These are phyloP conservation scores for Cornus suecica DNA, from an alignment of 148 eudicot species.

Conservation along the genomic window DNA sequence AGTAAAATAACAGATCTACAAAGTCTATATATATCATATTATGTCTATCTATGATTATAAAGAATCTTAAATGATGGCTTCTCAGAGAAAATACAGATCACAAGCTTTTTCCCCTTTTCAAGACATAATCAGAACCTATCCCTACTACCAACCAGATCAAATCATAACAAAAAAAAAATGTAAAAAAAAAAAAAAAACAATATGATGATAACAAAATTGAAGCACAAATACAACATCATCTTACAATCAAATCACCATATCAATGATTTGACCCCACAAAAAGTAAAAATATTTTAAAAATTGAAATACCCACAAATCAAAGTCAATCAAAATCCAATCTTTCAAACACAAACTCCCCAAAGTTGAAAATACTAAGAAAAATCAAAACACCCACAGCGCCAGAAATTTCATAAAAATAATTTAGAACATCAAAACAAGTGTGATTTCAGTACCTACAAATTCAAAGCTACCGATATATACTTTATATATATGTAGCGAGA, in stretches of 20 bases:
- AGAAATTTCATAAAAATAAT: too few species aligned
- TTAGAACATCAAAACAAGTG: too few species aligned
- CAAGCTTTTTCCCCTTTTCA: neutral
- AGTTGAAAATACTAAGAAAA: neutral
- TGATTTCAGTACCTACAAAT: too few species aligned
- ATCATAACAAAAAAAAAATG: neutral
- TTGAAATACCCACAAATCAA: neutral
- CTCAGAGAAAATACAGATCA: neutral
- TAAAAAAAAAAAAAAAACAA: neutral
- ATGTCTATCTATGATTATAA: neutral
- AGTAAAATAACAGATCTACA: constrained; percentile 2
- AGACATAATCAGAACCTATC: neutral
- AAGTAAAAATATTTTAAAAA: neutral
- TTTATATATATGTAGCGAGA: too few species aligned
- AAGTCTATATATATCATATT: too few species aligned
- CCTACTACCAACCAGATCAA: neutral
- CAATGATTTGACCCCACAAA: neutral
- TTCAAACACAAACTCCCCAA: neutral
- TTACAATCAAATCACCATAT: neutral
- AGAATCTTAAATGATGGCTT: neutral
- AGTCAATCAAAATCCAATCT: neutral
- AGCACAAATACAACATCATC: neutral
- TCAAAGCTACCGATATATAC: too few species aligned
- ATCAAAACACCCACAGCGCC: neutral
- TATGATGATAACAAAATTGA: neutral